Conservation (phyloP, 768 basidiomycete genomes). For the Xerocomellus dryophilus region DNA sequence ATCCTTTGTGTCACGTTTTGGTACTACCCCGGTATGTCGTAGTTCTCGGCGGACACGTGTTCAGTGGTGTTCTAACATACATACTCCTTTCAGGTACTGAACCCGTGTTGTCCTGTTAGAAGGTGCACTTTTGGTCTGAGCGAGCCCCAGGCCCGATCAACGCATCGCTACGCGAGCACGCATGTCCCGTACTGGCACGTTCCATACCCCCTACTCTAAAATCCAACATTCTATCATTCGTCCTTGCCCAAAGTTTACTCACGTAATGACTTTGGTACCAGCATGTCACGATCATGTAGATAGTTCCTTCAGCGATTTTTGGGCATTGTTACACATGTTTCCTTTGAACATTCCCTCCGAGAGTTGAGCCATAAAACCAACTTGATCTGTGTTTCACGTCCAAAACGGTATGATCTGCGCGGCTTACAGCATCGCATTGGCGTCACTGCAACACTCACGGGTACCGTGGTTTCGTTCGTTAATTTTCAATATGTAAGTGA, state of each 20-base stretch:
- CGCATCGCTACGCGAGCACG: not conserved
- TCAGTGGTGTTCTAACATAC: conserved; percentile 1
- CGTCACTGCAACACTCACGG: too few relatives aligned
- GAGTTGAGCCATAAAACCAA: too few relatives aligned
- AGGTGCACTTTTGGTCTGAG: not conserved
- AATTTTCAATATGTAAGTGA: too few relatives aligned
- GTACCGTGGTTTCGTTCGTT: too few relatives aligned
- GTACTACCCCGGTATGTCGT: conserved; percentile 47
- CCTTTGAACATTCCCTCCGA: too few relatives aligned
- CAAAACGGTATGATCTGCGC: too few relatives aligned
- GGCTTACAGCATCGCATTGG: too few relatives aligned
- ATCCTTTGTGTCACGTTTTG: conserved; percentile 54
- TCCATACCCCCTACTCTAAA: not conserved
- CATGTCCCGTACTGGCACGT: not conserved
- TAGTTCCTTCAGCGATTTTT: not conserved
- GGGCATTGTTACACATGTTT: too few relatives aligned
- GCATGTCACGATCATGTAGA: conserved; percentile 19
- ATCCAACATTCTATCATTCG: not conserved
- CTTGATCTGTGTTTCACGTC: too few relatives aligned
- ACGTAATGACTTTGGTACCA: not conserved
- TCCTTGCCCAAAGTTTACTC: not conserved
- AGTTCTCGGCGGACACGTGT: too few relatives aligned
- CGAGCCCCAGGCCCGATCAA: not conserved
- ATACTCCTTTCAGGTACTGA: not conserved
- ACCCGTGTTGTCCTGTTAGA: not conserved